Conservation (phyloP, 352 stramenopile species). For the Pythium scleroteichum region DNA sequence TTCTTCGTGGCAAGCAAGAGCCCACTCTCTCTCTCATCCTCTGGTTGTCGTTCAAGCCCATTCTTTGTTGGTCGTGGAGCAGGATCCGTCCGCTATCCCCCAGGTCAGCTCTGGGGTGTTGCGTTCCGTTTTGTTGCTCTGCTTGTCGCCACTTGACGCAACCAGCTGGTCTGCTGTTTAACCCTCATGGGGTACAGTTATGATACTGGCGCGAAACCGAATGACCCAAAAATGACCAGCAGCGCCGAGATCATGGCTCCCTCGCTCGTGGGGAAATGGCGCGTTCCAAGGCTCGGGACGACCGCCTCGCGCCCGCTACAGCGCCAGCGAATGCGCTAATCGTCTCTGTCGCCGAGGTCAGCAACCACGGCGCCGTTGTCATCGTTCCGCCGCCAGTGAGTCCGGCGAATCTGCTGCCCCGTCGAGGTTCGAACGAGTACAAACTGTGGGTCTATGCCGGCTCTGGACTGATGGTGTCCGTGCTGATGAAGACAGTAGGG, state of each 20-base stretch:
- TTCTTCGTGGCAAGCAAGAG: no score
- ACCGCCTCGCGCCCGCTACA: not conserved
- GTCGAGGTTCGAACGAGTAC: not conserved
- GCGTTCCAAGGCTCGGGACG: not conserved
- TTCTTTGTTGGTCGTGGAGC: not conserved
- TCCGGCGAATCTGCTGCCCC: not conserved
- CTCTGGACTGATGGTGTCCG: not conserved
- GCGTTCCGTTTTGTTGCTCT: slow-evolving; percentile 29
- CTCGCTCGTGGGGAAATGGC: not conserved
- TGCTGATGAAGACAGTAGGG: slow-evolving; percentile 7
- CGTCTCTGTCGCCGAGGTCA: slow-evolving; percentile 8
- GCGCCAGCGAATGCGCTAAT: slow-evolving; percentile 3
- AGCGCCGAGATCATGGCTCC: not conserved
- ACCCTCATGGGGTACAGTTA: not conserved
- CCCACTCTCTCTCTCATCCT: no score
- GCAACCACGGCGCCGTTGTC: not conserved
- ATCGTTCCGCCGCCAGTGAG: slow-evolving; percentile 13
- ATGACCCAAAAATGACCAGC: slow-evolving; percentile 10
- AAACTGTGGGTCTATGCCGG: not conserved
- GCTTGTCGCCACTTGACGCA: not conserved
- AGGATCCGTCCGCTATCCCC: not conserved
- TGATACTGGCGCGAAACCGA: not conserved
- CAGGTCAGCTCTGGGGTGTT: slow-evolving; percentile 13
- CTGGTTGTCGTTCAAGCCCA: no score
- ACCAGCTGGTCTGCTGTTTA: not conserved